Evolutionary conservation across 257 asterid genomes (phyloP).

Genomic region (Solanum gandarillasii): DNA sequence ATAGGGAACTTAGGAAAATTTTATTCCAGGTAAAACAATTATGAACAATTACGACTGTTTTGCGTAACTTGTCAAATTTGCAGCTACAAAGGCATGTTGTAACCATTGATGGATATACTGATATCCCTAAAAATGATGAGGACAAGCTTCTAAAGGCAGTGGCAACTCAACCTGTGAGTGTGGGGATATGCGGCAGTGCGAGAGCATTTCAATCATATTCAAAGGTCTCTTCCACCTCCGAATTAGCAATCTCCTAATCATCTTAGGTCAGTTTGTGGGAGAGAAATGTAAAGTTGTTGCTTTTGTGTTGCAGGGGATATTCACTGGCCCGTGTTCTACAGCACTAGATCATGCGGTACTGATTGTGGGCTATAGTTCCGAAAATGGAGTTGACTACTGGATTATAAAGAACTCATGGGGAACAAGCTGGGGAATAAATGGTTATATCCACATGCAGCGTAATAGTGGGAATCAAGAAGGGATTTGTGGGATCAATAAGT

Average conservation of each 20-base stretch:
- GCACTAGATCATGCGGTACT: constrained; percentile 79
- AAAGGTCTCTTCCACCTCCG: constrained; percentile 25
- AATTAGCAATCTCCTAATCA: not conserved
- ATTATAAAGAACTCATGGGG: constrained; percentile 96
- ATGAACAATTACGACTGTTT: not conserved
- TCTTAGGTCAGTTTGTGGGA: not conserved
- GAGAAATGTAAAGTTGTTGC: not conserved
- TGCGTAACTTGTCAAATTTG: constrained; percentile 1
- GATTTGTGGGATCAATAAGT: constrained; percentile 65
- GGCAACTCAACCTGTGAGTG: constrained; percentile 83
- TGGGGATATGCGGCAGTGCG: constrained; percentile 87
- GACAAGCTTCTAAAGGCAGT: constrained; percentile 63
- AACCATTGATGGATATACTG: constrained; percentile 73
- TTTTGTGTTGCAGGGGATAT: constrained; percentile 61
- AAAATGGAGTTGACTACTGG: constrained; percentile 78
- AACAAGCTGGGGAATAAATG: constrained; percentile 69
- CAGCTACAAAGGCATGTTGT: constrained; percentile 69
- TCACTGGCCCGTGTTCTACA: constrained; percentile 83
- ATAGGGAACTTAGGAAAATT: not conserved
- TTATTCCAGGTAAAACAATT: not conserved
- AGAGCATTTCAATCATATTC: constrained; percentile 72
- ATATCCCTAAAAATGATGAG: constrained; percentile 51
- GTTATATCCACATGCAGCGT: constrained; percentile 66
- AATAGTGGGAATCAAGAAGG: constrained; percentile 46
- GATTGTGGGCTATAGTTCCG: constrained; percentile 77